Percentiles rank a stretch among this genome's conserved stretches.
phyloP scores from a whole-genome alignment of 1,139 yeast species.

The Insectozyma bohioensis region DNA sequence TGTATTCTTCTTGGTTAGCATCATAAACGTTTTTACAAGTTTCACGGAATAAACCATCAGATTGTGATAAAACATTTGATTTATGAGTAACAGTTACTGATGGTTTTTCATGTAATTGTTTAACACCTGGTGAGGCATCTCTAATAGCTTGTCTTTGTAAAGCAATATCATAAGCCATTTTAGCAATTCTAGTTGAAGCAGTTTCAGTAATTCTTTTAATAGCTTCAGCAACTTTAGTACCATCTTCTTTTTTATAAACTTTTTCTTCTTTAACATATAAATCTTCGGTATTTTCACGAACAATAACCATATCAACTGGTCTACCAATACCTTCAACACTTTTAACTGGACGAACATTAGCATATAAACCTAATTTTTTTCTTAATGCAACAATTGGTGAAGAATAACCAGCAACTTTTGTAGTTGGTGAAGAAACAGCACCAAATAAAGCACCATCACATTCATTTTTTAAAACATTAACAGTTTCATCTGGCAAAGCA shows the following conservation, averaged over 20 bases:
- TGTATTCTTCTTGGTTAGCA: slow-evolving; percentile 56
- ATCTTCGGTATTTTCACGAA: slow-evolving; percentile 97
- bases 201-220: slow-evolving; percentile 90
- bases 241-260: slow-evolving; percentile 65
- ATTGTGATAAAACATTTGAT: slow-evolving; percentile 87
- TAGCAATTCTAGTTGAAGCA: slow-evolving; percentile 84
- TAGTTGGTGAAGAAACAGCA: slow-evolving; percentile 93
- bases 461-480: slow-evolving; percentile 68
- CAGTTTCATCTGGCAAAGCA: slow-evolving; percentile 93
- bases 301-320: slow-evolving; percentile 96
- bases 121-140: slow-evolving; percentile 41
- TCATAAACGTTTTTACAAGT: slow-evolving; percentile 77
- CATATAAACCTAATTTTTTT: slow-evolving; percentile 90
- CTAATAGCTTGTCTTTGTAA: slow-evolving; percentile 84
- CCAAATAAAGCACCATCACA: slow-evolving; percentile 98
- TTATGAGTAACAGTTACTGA: slow-evolving; percentile 93
- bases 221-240: slow-evolving; percentile 91
- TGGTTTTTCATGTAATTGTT: slow-evolving; percentile 53
- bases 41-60: slow-evolving; percentile 97
- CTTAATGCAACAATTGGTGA: slow-evolving; percentile 98
- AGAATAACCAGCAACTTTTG: slow-evolving; percentile 93
- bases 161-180: slow-evolving; percentile 90
- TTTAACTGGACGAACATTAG: slow-evolving; percentile 97
- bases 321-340: slow-evolving; percentile 80
- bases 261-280: slow-evolving; percentile 91